Percentiles rank a stretch among this genome's conserved stretches.
Conservation (phyloP, 1,139 yeast species). For the Yamadazyma atlantica region DNA sequence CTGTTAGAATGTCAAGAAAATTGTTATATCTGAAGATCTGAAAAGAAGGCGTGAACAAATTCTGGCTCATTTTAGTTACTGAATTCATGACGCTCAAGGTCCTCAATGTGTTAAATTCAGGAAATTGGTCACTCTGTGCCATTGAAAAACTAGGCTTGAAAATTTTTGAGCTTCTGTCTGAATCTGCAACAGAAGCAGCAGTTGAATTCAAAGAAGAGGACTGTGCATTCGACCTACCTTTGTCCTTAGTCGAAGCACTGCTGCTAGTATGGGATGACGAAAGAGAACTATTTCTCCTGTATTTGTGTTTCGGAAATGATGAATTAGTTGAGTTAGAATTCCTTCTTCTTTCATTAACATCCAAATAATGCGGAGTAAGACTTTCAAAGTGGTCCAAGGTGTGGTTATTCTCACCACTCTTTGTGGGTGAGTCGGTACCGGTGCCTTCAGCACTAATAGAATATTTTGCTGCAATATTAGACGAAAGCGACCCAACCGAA, state of each 20-base stretch:
- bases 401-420: neutral
- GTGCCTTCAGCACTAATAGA: constrained; percentile 2
- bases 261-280: constrained; percentile 13
- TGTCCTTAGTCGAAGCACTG: constrained; percentile 9
- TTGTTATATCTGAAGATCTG: constrained; percentile 35
- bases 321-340: constrained; percentile 14
- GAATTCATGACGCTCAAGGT: constrained; percentile 29
- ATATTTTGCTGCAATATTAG: constrained; percentile 8
- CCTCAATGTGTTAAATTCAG: constrained; percentile 22
- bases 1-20: constrained; percentile 33
- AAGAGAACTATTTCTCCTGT: constrained; percentile 16
- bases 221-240: constrained; percentile 5
- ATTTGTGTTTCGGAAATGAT: constrained; percentile 9
- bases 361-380: neutral
- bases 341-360: constrained; percentile 10
- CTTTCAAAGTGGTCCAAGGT: neutral
- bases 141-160: constrained; percentile 17
- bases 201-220: constrained; percentile 1
- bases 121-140: constrained; percentile 11
- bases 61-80: constrained; percentile 19
- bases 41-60: constrained; percentile 30
- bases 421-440: neutral
- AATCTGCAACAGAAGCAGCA: constrained; percentile 6
- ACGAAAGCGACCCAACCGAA: constrained; percentile 11
- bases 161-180: constrained; percentile 12